Percentiles rank a stretch among this genome's conserved stretches.
phyloP scores from a whole-genome alignment of 75 land plant species.

The Selaginella tamariscina region DNA sequence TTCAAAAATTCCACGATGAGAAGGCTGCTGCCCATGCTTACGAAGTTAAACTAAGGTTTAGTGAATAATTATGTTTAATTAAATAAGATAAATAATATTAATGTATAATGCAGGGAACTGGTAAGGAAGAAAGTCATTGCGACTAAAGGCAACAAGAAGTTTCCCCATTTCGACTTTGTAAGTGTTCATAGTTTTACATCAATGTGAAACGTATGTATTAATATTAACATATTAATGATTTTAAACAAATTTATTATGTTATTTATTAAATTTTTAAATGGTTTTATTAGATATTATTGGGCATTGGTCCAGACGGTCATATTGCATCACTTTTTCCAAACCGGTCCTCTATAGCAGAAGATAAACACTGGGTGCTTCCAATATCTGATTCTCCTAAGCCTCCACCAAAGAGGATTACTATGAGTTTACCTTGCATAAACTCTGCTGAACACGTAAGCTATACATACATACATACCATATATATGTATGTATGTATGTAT shows the following conservation, averaged over 20 bases:
- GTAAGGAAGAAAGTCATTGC: slow-evolving; percentile 18
- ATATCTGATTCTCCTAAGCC: slow-evolving; percentile 70
- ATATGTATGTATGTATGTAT: background rate
- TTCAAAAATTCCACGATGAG: slow-evolving; percentile 52
- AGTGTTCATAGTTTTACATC: too few species aligned
- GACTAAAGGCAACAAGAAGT: slow-evolving; percentile 8
- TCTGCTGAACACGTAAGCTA: slow-evolving; percentile 37
- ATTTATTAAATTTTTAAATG: too few species aligned
- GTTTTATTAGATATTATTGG: slow-evolving; percentile 42
- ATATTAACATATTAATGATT: too few species aligned
- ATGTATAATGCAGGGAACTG: background rate
- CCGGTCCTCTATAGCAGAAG: slow-evolving; percentile 44
- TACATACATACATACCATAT: background rate
- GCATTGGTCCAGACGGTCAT: slow-evolving; percentile 87
- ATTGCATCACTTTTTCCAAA: slow-evolving; percentile 70
- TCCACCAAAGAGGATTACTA: slow-evolving; percentile 65
- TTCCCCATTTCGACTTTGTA: slow-evolving; percentile 18
- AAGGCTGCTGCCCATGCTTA: slow-evolving; percentile 75
- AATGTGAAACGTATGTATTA: too few species aligned
- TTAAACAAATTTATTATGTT: background rate
- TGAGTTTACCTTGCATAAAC: slow-evolving; percentile 68
- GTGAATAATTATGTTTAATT: background rate
- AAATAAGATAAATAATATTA: background rate
- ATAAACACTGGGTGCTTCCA: slow-evolving; percentile 55
- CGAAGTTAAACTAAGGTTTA: slow-evolving; percentile 17